These are phyloP conservation scores for Rhizopus delemar DNA, from an alignment of 371 early-diverging fungal species.

Conservation along the genomic window DNA sequence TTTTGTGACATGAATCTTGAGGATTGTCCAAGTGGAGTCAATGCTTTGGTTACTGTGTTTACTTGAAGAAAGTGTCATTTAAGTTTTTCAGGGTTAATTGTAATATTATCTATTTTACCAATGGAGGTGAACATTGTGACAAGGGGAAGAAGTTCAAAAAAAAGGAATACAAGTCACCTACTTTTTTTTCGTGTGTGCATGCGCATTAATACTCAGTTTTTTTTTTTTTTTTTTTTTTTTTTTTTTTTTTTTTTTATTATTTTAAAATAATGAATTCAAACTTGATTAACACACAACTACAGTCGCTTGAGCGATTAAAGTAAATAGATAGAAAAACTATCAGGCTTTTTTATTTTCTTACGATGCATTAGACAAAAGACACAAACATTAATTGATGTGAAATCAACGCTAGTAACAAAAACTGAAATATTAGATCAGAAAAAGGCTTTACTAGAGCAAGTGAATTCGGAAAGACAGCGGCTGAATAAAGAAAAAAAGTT, in stretches of 20 bases:
- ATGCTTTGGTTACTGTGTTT: slow-evolving; percentile 17
- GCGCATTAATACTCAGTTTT: neutral
- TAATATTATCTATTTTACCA: neutral
- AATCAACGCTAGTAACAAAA: slow-evolving; percentile 36
- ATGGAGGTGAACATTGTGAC: neutral
- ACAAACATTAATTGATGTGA: slow-evolving; percentile 38
- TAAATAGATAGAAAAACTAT: slow-evolving; percentile 1
- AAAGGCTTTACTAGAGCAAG: slow-evolving; percentile 39
- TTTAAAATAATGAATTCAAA: slow-evolving; percentile 9
- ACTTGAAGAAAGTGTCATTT: slow-evolving; percentile 6
- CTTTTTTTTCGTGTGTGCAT: neutral
- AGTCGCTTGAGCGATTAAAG: slow-evolving; percentile 19
- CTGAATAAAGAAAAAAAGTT: slow-evolving; percentile 39
- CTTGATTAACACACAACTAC: slow-evolving; percentile 15
- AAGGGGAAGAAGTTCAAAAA: neutral
- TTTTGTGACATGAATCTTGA: slow-evolving; percentile 46
- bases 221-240: slow-evolving; percentile 8
- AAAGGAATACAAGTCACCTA: neutral
- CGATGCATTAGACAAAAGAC: slow-evolving; percentile 29
- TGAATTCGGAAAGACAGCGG: slow-evolving; percentile 37
- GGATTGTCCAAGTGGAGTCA: slow-evolving; percentile 37
- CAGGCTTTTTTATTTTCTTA: neutral
- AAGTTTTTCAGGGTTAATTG: neutral
- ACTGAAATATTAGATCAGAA: slow-evolving; percentile 42
- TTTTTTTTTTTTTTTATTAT: neutral